These are phyloP conservation scores for Posidonia oceanica DNA, from an alignment of 116 monocot genomes.

Conservation along the genomic window DNA sequence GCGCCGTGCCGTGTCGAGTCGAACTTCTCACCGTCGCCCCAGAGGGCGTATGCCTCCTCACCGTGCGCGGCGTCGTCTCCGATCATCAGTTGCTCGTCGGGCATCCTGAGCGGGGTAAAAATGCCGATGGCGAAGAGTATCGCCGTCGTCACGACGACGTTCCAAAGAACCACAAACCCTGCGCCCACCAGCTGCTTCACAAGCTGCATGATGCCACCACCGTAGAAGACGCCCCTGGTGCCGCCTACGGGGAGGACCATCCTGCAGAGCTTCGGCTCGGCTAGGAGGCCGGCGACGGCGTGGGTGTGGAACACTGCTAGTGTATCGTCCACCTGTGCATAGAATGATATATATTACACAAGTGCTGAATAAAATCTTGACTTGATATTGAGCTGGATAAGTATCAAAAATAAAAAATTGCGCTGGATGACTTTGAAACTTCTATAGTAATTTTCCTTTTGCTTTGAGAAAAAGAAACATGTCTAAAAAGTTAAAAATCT, in stretches of 20 bases:
- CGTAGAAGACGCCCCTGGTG: constrained; percentile 13
- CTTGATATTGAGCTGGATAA: no score
- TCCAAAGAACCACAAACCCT: constrained; percentile 14
- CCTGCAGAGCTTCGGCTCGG: constrained; percentile 10
- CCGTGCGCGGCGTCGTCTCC: constrained; percentile 29
- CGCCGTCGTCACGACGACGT: constrained; percentile 19
- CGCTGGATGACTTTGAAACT: no score
- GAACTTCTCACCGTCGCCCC: constrained; percentile 33
- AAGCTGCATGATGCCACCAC: constrained; percentile 15
- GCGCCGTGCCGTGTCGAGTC: constrained; percentile 12
- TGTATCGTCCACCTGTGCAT: constrained; percentile 23
- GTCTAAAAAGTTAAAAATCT: no score
- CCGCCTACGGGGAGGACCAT: constrained; percentile 5
- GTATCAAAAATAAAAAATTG: no score
- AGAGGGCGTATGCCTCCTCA: constrained; percentile 22
- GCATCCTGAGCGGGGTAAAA: constrained; percentile 17
- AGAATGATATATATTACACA: no score
- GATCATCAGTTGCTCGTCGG: constrained; percentile 22
- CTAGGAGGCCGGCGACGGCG: constrained; percentile 20
- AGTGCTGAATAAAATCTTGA: no score
- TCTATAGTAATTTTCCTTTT: no score
- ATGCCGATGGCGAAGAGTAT: constrained; percentile 11
- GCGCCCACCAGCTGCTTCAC: constrained; percentile 22
- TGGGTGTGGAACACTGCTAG: constrained; percentile 32
- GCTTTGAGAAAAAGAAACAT: no score